Evolutionary conservation across 2,329 filamentous ascomycete genomes (phyloP).

Genomic region (Amesomyces nigricolor): DNA sequence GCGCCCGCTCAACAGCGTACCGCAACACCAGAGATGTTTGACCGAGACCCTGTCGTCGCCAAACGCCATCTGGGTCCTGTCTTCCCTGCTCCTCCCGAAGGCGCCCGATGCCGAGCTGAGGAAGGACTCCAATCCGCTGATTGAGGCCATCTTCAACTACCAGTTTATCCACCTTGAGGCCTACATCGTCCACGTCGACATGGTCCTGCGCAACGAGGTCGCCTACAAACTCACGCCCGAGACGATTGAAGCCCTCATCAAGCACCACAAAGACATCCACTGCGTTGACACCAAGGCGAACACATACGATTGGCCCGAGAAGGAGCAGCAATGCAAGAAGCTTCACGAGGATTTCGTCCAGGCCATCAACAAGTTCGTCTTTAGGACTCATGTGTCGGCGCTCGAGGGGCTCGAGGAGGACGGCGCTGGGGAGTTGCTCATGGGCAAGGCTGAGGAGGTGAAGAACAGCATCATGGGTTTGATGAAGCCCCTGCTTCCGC

Average conservation of each 20-base stretch:
- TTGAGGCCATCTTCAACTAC: slow-evolving; percentile 88
- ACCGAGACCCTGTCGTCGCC: slow-evolving; percentile 87
- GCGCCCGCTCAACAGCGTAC: slow-evolving; percentile 92
- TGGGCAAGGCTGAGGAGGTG: slow-evolving; percentile 87
- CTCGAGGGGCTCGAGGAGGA: slow-evolving; percentile 96
- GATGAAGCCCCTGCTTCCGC: slow-evolving; percentile 80
- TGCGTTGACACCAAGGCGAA: slow-evolving; percentile 82
- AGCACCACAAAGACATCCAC: slow-evolving; percentile 95
- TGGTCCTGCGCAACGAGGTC: slow-evolving; percentile 95
- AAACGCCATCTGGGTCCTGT: slow-evolving; percentile 91
- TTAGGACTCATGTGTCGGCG: slow-evolving; percentile 78
- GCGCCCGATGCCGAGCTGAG: slow-evolving; percentile 78
- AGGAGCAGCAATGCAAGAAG: slow-evolving; percentile 94
- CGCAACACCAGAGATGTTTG: slow-evolving; percentile 91
- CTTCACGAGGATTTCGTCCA: slow-evolving; percentile 95
- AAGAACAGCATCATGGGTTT: slow-evolving; percentile 79
- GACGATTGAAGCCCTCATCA: slow-evolving; percentile 86
- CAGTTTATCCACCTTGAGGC: slow-evolving; percentile 91
- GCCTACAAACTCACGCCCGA: slow-evolving; percentile 96
- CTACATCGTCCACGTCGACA: slow-evolving; percentile 98
- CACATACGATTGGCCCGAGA: slow-evolving; percentile 93
- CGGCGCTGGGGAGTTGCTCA: slow-evolving; percentile 85
- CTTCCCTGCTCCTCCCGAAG: slow-evolving; percentile 88
- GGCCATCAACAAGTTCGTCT: slow-evolving; percentile 95
- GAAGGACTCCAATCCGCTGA: slow-evolving; percentile 72